Evolutionary conservation across 345 rosid genomes (phyloP).

Genomic region (Corchorus capsularis): DNA sequence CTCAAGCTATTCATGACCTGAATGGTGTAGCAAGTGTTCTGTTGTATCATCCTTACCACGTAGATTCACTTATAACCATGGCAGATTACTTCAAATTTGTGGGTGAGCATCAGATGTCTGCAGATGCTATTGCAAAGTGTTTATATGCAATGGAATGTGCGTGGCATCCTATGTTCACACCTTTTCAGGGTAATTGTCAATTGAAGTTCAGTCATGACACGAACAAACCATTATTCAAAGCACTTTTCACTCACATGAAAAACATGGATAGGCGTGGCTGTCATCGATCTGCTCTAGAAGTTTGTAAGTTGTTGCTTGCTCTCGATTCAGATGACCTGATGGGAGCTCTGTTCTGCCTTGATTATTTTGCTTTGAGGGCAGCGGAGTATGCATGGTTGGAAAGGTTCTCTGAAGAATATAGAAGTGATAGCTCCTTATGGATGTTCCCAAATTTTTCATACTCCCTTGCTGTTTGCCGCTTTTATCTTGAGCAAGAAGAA

Average conservation of each 20-base stretch:
- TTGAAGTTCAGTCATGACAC: constrained; percentile 71
- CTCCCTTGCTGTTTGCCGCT: constrained; percentile 83
- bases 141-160: constrained; percentile 87
- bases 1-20: constrained; percentile 81
- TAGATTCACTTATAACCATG: constrained; percentile 89
- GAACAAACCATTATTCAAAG: constrained; percentile 72
- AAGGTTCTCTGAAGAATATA: constrained; percentile 67
- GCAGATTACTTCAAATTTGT: constrained; percentile 84
- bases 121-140: constrained; percentile 79
- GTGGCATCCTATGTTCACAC: constrained; percentile 84
- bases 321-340: constrained; percentile 79
- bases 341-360: constrained; percentile 89
- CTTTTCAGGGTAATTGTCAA: constrained; percentile 71
- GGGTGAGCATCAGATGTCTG: constrained; percentile 86
- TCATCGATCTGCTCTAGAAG: constrained; percentile 87
- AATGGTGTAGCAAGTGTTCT: constrained; percentile 77
- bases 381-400: constrained; percentile 85
- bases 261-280: constrained; percentile 91
- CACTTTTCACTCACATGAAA: constrained; percentile 85
- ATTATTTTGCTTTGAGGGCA: constrained; percentile 85
- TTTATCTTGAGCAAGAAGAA: constrained; percentile 62
- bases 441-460: constrained; percentile 83
- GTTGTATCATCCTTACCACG: constrained; percentile 70
- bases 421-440: constrained; percentile 78
- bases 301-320: constrained; percentile 81